Evolutionary conservation across 495 filamentous ascomycete genomes (phyloP).

Genomic region (Aspergillus bertholletiae): DNA sequence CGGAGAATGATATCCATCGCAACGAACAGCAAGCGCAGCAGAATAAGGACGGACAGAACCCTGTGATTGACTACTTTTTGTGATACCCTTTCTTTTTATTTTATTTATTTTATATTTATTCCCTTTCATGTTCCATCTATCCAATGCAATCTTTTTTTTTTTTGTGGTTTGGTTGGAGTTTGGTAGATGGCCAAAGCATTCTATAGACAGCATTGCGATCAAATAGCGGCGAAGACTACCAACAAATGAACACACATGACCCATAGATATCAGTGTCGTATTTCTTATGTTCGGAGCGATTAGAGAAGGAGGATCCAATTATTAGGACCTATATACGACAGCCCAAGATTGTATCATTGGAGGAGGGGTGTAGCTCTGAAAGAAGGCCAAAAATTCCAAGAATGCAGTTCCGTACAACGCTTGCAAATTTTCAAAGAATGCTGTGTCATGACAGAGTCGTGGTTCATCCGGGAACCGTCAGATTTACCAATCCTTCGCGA

Average conservation of each 20-base stretch:
- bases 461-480: conserved; percentile 5
- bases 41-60: conserved; percentile 55
- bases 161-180: conserved; percentile 8
- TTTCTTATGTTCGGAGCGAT: neutral
- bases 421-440: conserved; percentile 14
- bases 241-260: neutral
- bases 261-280: neutral
- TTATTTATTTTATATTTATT: conserved; percentile 8
- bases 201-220: conserved; percentile 22
- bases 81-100: conserved; percentile 47
- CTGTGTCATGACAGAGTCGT: conserved; percentile 5
- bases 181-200: conserved; percentile 15
- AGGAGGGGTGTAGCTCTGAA: neutral
- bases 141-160: conserved; percentile 8
- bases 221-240: conserved; percentile 13
- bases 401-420: conserved; percentile 15
- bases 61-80: conserved; percentile 72
- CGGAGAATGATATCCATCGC: conserved; percentile 89
- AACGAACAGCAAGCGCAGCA: conserved; percentile 61
- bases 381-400: conserved; percentile 7
- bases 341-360: neutral
- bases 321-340: neutral
- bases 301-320: neutral
- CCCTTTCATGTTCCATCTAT: conserved; percentile 5
- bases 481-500: conserved; percentile 81